phyloP scores from a whole-genome alignment of 2,329 filamentous ascomycete genomes.

The Alternaria brassicicola region DNA sequence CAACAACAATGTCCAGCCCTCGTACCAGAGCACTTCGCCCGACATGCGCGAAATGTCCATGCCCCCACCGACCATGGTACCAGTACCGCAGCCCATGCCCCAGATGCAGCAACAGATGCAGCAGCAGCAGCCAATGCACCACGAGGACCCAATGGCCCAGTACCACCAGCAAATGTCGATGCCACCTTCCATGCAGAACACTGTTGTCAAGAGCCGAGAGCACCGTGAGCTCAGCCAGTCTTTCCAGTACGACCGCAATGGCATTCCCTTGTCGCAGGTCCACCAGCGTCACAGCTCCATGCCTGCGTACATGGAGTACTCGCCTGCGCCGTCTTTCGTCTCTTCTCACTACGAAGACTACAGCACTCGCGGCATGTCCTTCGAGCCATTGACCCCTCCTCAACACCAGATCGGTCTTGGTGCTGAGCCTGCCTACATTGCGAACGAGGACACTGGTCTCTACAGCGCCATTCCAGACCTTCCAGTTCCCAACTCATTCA shows the following conservation, averaged over 20 bases:
- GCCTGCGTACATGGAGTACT: constrained; percentile 98
- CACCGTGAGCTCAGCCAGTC: constrained; percentile 76
- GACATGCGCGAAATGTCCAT: constrained; percentile 90
- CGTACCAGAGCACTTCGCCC: constrained; percentile 84
- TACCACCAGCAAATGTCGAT: constrained; percentile 76
- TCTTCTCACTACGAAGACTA: constrained; percentile 99
- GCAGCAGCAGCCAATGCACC: constrained; percentile 57
- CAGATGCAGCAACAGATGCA: constrained; percentile 56
- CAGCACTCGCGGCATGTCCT: constrained; percentile 93
- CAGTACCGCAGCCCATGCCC: constrained; percentile 42
- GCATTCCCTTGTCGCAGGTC: constrained; percentile 78
- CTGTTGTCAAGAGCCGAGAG: constrained; percentile 81
- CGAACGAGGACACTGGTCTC: constrained; percentile 94
- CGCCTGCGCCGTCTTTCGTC: constrained; percentile 94
- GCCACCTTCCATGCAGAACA: constrained; percentile 72
- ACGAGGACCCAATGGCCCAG: constrained; percentile 71
- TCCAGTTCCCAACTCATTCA: constrained; percentile 74
- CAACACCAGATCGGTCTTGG: constrained; percentile 84
- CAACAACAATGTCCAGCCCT: constrained; percentile 68
- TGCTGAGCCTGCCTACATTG: constrained; percentile 93
- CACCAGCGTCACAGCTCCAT: constrained; percentile 98
- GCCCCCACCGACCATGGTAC: constrained; percentile 87
- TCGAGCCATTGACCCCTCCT: constrained; percentile 94
- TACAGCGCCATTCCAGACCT: constrained; percentile 96
- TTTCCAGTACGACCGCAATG: constrained; percentile 90